Base-by-base conservation (phyloP, 495 filamentous ascomycete genomes). In the Lophiotrema nucula region DNA sequence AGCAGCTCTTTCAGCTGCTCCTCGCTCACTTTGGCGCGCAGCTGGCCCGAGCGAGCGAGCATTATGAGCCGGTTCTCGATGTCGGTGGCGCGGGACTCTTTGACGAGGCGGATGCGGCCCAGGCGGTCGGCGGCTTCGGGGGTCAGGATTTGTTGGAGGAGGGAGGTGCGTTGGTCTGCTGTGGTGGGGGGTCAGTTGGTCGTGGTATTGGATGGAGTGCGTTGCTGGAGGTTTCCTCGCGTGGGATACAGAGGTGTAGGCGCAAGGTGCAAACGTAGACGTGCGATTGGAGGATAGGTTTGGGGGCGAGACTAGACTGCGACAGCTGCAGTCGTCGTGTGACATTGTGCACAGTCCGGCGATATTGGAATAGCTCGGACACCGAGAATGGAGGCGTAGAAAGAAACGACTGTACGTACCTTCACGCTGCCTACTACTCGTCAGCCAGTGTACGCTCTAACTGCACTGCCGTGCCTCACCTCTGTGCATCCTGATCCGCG, bases 71-170 rank as follows among this genome's bases (percentile, higher is more conserved):
- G 75, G 79, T 92, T 92, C 77, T 98, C 93, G 52, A 97, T 82
- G 66, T 96, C 90, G 41, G 79, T 79, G 28, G 93, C 93, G 65
- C 95, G 89, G 50, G 85, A 85, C 70, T 91, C 92, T 73, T 97
- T 97, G 53, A 97, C 93, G 53, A 98, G 83, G 13, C 92, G 88
- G 74, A 98, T 97, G 56, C 95, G 88, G 43, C 89, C 90, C 10
- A 98, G 79, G 15, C 93, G 88, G 74, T 98, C 93, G 49, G 89
- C 88, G 19, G 93, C 95, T 67, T 90, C 90, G 67, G 95, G 92
- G 57, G 88, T 83, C 51, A 97, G 89, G 79, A 98, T 96, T 69
- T 97, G 93, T 62, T 79, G 81, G 49, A 98, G 83, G 62, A 96
- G 88, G 25, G 85, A 77, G 69, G 70, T 57, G 50, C 55, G 66